Conservation (phyloP, 176 grass and related monocot species). For the Elymus sibiricus region DNA sequence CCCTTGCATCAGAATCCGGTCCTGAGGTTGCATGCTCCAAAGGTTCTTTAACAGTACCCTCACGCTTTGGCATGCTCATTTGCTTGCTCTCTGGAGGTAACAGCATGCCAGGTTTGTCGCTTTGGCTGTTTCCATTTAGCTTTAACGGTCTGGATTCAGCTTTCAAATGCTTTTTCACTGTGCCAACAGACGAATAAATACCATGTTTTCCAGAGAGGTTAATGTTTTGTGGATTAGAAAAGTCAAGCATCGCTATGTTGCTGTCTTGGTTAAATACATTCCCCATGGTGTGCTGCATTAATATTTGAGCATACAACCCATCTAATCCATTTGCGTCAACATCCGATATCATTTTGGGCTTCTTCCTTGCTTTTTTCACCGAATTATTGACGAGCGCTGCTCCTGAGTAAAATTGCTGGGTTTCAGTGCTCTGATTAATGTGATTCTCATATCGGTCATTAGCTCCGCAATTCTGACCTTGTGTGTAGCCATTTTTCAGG, state of each 20-base stretch:
- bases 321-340: slow-evolving; percentile 44
- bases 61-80: background rate
- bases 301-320: slow-evolving; percentile 24
- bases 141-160: slow-evolving; percentile 27
- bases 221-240: slow-evolving; percentile 4
- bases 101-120: background rate
- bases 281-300: slow-evolving; percentile 13
- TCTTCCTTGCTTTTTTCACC: slow-evolving; percentile 57
- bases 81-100: slow-evolving; percentile 9
- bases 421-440: background rate
- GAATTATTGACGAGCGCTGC: slow-evolving; percentile 41
- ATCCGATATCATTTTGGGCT: slow-evolving; percentile 62
- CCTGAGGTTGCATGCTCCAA: background rate
- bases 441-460: slow-evolving; percentile 15
- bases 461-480: slow-evolving; percentile 16
- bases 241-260: slow-evolving; percentile 15
- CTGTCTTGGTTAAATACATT: slow-evolving; percentile 7
- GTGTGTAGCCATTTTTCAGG: slow-evolving; percentile 19
- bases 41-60: background rate
- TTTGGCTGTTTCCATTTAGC: slow-evolving; percentile 18
- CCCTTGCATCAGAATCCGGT: background rate
- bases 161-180: slow-evolving; percentile 21
- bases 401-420: slow-evolving; percentile 6
- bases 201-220: background rate
- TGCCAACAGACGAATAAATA: slow-evolving; percentile 17